Base-by-base conservation (phyloP, 257 asterid species). In the Linderniella brevidens region DNA sequence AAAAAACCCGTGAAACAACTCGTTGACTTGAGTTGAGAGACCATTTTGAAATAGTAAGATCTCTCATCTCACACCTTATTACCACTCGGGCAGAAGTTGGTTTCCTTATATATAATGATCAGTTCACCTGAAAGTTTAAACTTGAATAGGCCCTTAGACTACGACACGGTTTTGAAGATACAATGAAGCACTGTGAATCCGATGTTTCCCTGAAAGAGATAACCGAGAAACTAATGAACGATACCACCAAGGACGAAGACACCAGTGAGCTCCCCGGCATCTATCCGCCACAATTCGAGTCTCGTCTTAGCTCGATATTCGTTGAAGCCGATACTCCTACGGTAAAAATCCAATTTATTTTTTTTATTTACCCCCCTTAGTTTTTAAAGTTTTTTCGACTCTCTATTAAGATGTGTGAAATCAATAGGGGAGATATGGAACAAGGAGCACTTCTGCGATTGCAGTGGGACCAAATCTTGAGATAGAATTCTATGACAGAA, bases 231-330 rank as follows among this genome's bases (percentile, higher is more conserved):
- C 52, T 75, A 18, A 74, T 70, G 77, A 65, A 50, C 4, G 77
- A 75, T 78, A 58, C 68, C 17, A 66, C 69, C 13, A 87, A 76
- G 72, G 79, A 77, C 40, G 75, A 64, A 0, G 77, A 66, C 1
- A 69, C 62, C 17, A 62, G 62, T 55, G 58, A 62, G 56, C 74
- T 76, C 11, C 78, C 92, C 48, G 75, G 63, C 58, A 73, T 80
- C 20, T 68, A 63, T 49, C 12, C 71, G 25, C 77, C 73, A 3
- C 83, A 75, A 15, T 64, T 65, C 44, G 97, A 87, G 53, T 68
- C 68, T 75, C 71, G 38, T 0, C 42, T 65, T 62, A 83, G 93
- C 70, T 58, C 97, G 62, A 78, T 87, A 54, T 87, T 78, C 35
- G 74, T 87, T 8, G 84, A 83, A 40, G 63, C 62, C 17, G 50